These are phyloP conservation scores for Bruguiera parviflora DNA, from an alignment of 345 rosid species.

Conservation along the genomic window DNA sequence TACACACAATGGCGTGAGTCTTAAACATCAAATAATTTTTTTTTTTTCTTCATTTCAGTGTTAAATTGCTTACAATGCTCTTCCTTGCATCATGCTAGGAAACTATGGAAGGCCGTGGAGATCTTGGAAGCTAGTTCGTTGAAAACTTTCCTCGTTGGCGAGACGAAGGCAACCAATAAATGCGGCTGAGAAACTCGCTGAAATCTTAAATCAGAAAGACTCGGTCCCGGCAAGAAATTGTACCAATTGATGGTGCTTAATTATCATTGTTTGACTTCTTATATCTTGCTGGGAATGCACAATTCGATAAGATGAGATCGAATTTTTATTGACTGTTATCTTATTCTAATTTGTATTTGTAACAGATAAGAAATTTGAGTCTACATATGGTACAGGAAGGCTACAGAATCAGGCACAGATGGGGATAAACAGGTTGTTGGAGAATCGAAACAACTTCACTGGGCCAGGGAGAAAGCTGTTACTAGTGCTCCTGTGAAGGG, in stretches of 20 bases:
- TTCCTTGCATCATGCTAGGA: too few relatives aligned
- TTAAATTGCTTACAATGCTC: neutral
- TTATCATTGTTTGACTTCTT: neutral
- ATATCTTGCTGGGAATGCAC: neutral
- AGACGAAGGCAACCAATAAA: neutral
- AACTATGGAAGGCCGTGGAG: neutral
- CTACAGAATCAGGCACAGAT: neutral
- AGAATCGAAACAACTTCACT: neutral
- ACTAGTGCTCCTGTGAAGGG: conserved; percentile 8
- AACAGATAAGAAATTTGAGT: too few relatives aligned
- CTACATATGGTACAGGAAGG: neutral
- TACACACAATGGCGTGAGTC: too few relatives aligned
- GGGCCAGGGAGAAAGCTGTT: neutral
- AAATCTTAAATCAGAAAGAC: neutral
- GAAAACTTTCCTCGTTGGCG: neutral
- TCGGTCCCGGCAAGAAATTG: too few relatives aligned
- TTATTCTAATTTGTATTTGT: too few relatives aligned
- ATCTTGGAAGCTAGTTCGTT: neutral
- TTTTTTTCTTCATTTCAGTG: neutral
- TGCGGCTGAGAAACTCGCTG: neutral
- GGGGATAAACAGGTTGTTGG: neutral
- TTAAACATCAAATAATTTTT: neutral
- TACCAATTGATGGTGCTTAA: too few relatives aligned
- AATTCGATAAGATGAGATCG: neutral
- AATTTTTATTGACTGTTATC: too few relatives aligned